These are phyloP conservation scores for Jaapia argillacea DNA, from an alignment of 768 basidiomycete genomes.

Conservation along the genomic window DNA sequence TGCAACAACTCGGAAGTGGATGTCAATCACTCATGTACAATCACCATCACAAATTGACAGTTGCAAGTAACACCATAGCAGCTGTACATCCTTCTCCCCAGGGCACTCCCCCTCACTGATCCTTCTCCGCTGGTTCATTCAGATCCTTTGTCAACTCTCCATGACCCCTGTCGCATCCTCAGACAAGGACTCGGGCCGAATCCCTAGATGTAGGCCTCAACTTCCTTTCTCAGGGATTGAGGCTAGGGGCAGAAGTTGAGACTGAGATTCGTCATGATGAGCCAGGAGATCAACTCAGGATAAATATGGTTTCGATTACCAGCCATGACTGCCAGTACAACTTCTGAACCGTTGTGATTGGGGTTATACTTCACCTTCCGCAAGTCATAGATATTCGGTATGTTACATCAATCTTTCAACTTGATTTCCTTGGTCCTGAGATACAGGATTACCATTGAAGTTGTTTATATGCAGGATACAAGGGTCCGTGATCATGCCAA, in stretches of 20 bases:
- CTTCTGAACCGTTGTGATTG: no score
- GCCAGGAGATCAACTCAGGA: not conserved
- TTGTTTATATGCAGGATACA: no score
- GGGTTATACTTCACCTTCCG: no score
- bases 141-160: constrained; percentile 1
- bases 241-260: constrained; percentile 60
- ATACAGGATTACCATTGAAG: no score
- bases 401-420: no score
- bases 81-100: constrained; percentile 37
- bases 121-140: not conserved
- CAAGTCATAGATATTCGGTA: no score
- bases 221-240: constrained; percentile 78
- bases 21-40: constrained; percentile 89
- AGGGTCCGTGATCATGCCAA: no score
- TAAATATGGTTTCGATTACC: no score
- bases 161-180: not conserved
- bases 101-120: not conserved
- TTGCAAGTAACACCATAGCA: constrained; percentile 86
- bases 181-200: constrained; percentile 89
- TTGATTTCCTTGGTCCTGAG: no score
- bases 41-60: constrained; percentile 91
- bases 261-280: constrained; percentile 22
- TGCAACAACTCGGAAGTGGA: constrained; percentile 79
- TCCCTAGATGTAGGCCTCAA: constrained; percentile 80
- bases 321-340: no score